These are phyloP conservation scores for Wickerhamomyces ciferrii DNA, from an alignment of 805 yeast species.

Conservation along the genomic window DNA sequence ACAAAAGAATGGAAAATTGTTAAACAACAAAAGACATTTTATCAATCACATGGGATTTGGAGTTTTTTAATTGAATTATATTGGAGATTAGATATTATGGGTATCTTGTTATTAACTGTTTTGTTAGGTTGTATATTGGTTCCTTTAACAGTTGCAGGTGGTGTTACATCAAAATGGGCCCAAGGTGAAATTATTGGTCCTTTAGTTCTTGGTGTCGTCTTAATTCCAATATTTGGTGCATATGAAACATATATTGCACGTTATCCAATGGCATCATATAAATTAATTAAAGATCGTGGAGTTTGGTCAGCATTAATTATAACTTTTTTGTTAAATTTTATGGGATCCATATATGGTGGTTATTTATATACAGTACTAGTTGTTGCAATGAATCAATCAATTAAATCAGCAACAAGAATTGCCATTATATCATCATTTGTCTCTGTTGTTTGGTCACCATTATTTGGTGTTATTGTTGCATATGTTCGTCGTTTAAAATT, in stretches of 20 bases:
- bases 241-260: conserved; percentile 56
- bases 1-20: conserved; percentile 44
- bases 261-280: conserved; percentile 57
- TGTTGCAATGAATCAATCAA: conserved; percentile 56
- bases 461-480: conserved; percentile 49
- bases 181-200: conserved; percentile 63
- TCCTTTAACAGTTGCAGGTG: conserved; percentile 77
- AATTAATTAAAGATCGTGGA: conserved; percentile 59
- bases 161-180: conserved; percentile 47
- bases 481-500: conserved; percentile 44
- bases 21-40: conserved; percentile 32
- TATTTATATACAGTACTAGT: conserved; percentile 61
- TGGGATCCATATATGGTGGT: conserved; percentile 66
- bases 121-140: conserved; percentile 60
- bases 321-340: conserved; percentile 52
- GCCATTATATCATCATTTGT: conserved; percentile 55
- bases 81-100: conserved; percentile 65
- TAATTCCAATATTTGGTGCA: conserved; percentile 48
- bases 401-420: conserved; percentile 60
- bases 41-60: conserved; percentile 30
- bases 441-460: conserved; percentile 51
- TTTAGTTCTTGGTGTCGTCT: conserved; percentile 56
- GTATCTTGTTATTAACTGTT: conserved; percentile 49
- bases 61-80: conserved; percentile 33
- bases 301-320: conserved; percentile 66